Evolutionary conservation across 2,329 filamentous ascomycete species (phyloP).

Genomic region (Ceratocystis huliohia): DNA sequence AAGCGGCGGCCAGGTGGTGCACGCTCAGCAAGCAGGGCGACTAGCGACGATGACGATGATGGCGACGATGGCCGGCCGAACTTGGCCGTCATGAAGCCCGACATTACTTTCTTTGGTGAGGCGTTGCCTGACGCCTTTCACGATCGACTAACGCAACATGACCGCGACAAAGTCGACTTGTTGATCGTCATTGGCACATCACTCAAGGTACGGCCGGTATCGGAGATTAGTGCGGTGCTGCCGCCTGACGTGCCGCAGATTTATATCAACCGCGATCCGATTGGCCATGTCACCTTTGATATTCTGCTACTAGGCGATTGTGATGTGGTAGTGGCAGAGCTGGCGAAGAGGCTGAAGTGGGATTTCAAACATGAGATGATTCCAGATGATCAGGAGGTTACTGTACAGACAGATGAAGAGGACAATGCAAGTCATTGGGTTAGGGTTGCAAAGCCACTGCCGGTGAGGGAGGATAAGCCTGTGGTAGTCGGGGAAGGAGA

Average conservation of each 20-base stretch:
- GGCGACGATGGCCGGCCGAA: conserved; percentile 41
- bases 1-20: conserved; percentile 14
- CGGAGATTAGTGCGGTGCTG: conserved; percentile 72
- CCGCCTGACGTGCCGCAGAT: conserved; percentile 75
- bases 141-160: conserved; percentile 64
- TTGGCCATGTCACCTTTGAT: conserved; percentile 86
- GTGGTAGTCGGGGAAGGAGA: conserved; percentile 4
- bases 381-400: conserved; percentile 49
- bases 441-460: conserved; percentile 21
- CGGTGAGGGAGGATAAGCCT: conserved; percentile 8
- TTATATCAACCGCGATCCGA: conserved; percentile 74
- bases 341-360: conserved; percentile 75
- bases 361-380: conserved; percentile 71
- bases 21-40: conserved; percentile 27
- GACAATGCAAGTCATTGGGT: conserved; percentile 34
- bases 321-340: conserved; percentile 76
- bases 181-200: conserved; percentile 94
- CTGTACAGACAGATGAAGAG: conserved; percentile 38
- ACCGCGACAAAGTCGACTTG: conserved; percentile 69
- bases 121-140: conserved; percentile 74
- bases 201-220: conserved; percentile 89
- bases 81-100: conserved; percentile 82
- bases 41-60: conserved; percentile 25
- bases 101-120: conserved; percentile 97
- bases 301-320: conserved; percentile 93